Conservation (phyloP, 768 basidiomycete species). For the Pleurotus platypus region DNA sequence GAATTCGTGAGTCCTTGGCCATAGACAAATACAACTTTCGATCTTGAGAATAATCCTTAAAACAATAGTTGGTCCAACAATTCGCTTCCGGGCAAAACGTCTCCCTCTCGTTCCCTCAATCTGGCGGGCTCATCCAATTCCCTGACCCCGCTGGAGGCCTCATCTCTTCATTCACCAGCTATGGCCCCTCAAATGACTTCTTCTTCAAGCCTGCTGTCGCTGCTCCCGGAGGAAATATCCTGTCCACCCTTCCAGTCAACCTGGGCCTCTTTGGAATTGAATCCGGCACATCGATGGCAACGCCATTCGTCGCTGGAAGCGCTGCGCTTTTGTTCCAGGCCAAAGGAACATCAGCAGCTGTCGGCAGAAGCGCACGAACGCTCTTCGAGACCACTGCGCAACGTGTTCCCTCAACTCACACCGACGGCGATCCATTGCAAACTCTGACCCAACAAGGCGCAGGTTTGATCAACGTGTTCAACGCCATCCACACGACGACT, state of each 20-base stretch:
- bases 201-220: constrained; percentile 53
- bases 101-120: constrained; percentile 45
- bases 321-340: constrained; percentile 39
- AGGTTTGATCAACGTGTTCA: constrained; percentile 54
- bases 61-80: constrained; percentile 29
- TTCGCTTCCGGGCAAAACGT: constrained; percentile 40
- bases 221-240: constrained; percentile 50
- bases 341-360: constrained; percentile 29
- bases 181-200: constrained; percentile 60
- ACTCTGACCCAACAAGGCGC: constrained; percentile 53
- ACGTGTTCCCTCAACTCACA: constrained; percentile 37
- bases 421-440: constrained; percentile 47
- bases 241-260: constrained; percentile 41
- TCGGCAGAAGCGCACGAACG: constrained; percentile 22
- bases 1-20: constrained; percentile 37
- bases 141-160: constrained; percentile 52
- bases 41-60: too few relatives aligned
- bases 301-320: constrained; percentile 43
- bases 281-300: constrained; percentile 44
- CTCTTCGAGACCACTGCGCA: constrained; percentile 48
- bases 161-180: constrained; percentile 51
- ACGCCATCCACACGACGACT: constrained; percentile 51
- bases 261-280: constrained; percentile 34
- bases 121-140: constrained; percentile 35
- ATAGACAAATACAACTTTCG: neutral